These are phyloP conservation scores for Leccinum incarnatum DNA, from an alignment of 768 basidiomycete species.

Conservation along the genomic window DNA sequence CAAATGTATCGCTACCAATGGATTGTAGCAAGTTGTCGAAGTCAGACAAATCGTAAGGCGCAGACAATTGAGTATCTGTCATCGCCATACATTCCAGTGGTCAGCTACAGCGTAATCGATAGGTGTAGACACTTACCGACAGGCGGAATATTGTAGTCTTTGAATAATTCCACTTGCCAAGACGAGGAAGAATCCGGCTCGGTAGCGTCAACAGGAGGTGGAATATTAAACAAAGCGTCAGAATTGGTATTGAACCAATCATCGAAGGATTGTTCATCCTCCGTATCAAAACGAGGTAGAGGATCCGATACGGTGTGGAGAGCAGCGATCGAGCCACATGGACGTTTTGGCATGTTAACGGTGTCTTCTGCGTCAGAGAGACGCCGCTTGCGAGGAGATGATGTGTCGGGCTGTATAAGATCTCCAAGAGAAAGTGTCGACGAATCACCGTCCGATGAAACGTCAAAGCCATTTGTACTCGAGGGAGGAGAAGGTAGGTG, in stretches of 20 bases:
- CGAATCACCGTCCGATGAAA: not conserved
- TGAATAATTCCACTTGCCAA: conserved; percentile 37
- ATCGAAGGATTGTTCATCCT: conserved; percentile 28
- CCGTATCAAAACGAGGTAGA: conserved; percentile 13
- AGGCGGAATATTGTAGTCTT: conserved; percentile 22
- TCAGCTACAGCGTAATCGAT: not conserved
- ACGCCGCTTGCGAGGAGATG: conserved; percentile 33
- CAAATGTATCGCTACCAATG: not conserved
- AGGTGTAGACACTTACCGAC: conserved; percentile 5
- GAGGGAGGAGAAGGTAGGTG: conserved; percentile 17
- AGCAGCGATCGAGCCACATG: conserved; percentile 10
- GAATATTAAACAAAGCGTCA: conserved; percentile 26
- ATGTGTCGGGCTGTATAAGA: not conserved
- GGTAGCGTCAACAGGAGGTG: conserved; percentile 22
- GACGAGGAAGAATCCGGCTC: conserved; percentile 25
- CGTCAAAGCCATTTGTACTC: conserved; percentile 1
- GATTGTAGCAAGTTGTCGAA: conserved; percentile 11
- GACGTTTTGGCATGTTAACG: conserved; percentile 26
- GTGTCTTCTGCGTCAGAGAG: conserved; percentile 32
- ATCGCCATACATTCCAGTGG: not conserved
- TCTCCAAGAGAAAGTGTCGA: not conserved
- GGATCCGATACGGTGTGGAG: conserved; percentile 34
- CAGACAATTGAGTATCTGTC: not conserved
- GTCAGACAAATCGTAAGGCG: not conserved
- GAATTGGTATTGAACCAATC: conserved; percentile 36